Percentiles rank a stretch among this genome's conserved stretches.
These are phyloP conservation scores for Cladorrhinum sp. DNA, from an alignment of 2,329 filamentous ascomycete genomes.

Conservation along the genomic window DNA sequence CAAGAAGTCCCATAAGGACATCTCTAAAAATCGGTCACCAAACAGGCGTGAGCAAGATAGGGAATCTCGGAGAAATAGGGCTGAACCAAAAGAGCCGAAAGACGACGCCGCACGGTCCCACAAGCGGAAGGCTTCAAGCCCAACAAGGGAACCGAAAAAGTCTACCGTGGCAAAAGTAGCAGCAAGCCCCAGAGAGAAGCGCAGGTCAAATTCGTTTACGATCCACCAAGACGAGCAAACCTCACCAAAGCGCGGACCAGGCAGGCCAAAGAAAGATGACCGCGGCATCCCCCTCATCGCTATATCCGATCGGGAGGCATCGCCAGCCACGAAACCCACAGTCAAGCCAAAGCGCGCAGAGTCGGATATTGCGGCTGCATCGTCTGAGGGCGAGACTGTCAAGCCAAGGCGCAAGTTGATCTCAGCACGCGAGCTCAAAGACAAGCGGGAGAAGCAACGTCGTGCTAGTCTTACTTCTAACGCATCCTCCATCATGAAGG, in stretches of 20 bases:
- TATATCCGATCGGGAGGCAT: conserved; percentile 52
- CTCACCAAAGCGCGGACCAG: conserved; percentile 50
- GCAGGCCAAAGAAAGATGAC: conserved; percentile 56
- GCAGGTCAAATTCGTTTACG: conserved; percentile 42
- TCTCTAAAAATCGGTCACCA: conserved; percentile 50
- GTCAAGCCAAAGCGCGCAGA: conserved; percentile 53
- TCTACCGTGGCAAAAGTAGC: conserved; percentile 33
- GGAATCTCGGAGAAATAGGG: conserved; percentile 45
- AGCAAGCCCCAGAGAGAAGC: conserved; percentile 50
- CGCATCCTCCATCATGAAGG: conserved; percentile 48
- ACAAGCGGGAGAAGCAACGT: conserved; percentile 56
- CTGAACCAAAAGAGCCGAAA: conserved; percentile 47
- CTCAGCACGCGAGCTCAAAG: conserved; percentile 60
- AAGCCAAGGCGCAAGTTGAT: conserved; percentile 63
- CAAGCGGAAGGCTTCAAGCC: conserved; percentile 50
- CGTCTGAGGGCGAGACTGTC: conserved; percentile 55
- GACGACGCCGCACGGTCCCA: conserved; percentile 41
- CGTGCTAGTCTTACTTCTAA: conserved; percentile 58
- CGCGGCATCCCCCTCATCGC: conserved; percentile 42
- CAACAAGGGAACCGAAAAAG: conserved; percentile 48
- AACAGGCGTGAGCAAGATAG: conserved; percentile 40
- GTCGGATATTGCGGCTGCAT: conserved; percentile 49
- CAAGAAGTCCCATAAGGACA: conserved; percentile 50
- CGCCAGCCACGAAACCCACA: conserved; percentile 47
- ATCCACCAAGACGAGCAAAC: conserved; percentile 46